Evolutionary conservation across 305 asterid genomes (phyloP), one percentile per base, ranked within the genome.

Genomic region (Plantago rigida): DNA sequence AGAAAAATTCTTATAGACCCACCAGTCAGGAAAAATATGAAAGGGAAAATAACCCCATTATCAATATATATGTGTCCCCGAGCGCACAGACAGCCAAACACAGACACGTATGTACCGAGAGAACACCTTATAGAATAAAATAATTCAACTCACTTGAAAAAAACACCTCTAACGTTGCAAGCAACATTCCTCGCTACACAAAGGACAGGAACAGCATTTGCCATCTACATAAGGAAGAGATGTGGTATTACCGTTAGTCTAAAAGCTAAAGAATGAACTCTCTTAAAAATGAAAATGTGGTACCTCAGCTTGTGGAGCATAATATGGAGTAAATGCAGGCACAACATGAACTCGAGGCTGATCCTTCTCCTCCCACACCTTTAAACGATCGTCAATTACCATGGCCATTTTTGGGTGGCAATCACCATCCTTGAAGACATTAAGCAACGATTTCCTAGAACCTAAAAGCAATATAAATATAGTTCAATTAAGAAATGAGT

Each of bases 291-390:
- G 54, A 39, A 55, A 59, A 50, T 8, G 66, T 41, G 57, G 59
- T 77, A 92, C 97, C 97, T 89, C 99, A 39, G 99, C 96, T 69
- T 85, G 99, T 19, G 99, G 97, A 63, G 99, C 95, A 84, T 78
- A 87, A 79, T 93, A 93, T 51, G 99, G 99, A 74, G 88, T 78
- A 78, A 93, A 93, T 45, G 97, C 78, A 77, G 99, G 97, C 59
- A 93, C 99, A 17, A 85, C 99, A 47, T 93, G 97, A 67, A 93
- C 99, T 60, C 95, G 91, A 65, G 95, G 88, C 66, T 93, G 99
- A 70, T 93, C 97, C 79, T 81, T 93, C 51, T 89, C 99, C 58
- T 93, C 97, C 99, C 99, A 92, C 66, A 92, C 99, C 78, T 85
- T 85, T 68, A 85, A 60, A 53, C 99, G 95, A 68, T 93, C 97